Percentiles rank a stretch among this genome's conserved stretches.
These are phyloP conservation scores for Nakaseomyces sp. DNA, from an alignment of 1,139 yeast species.

Conservation along the genomic window DNA sequence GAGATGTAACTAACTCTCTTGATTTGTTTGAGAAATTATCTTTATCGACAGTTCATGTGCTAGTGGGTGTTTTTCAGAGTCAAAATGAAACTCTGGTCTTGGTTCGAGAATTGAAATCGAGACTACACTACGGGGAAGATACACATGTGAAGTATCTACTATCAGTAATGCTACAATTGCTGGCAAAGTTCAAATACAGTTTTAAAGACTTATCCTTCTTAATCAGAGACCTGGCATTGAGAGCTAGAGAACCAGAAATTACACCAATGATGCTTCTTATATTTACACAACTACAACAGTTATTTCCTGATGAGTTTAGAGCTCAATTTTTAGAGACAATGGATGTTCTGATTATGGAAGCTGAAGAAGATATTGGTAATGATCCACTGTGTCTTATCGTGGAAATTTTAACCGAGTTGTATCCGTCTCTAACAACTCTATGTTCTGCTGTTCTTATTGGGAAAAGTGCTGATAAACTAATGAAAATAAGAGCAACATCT, in stretches of 20 bases:
- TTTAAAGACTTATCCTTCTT: constrained; percentile 21
- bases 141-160: constrained; percentile 15
- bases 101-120: constrained; percentile 15
- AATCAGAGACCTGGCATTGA: constrained; percentile 18
- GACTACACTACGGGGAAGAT: constrained; percentile 20
- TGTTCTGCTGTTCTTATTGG: constrained; percentile 26
- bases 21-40: constrained; percentile 18
- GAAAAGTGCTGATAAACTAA: constrained; percentile 18
- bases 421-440: constrained; percentile 23
- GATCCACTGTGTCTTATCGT: constrained; percentile 20
- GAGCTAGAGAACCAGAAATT: constrained; percentile 17
- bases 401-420: constrained; percentile 21
- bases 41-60: constrained; percentile 15
- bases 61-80: constrained; percentile 20
- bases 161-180: constrained; percentile 18
- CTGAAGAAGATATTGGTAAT: constrained; percentile 22
- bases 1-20: constrained; percentile 15
- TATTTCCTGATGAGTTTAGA: constrained; percentile 16
- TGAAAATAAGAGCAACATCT: constrained; percentile 15
- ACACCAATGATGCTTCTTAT: constrained; percentile 21
- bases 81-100: constrained; percentile 16
- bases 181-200: constrained; percentile 18
- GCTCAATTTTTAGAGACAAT: constrained; percentile 15
- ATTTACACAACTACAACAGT: constrained; percentile 16
- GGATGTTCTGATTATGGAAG: constrained; percentile 23